Percentiles rank a stretch among this genome's conserved stretches.
Conservation (phyloP, 345 rosid species). For the Trapa incisa region DNA sequence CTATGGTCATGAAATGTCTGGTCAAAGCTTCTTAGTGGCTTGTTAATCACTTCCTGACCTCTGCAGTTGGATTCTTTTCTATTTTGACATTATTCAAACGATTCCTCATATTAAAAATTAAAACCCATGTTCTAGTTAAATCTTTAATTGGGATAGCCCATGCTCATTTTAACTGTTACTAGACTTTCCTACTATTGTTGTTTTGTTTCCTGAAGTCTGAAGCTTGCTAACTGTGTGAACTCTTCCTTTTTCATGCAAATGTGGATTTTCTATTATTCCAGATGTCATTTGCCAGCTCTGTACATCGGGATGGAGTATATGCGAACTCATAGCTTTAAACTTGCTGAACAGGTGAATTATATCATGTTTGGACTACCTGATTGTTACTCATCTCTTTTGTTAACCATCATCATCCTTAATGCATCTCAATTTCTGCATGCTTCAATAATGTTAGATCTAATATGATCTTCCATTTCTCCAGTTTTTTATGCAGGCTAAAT, state of each 20-base stretch:
- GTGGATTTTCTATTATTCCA: slow-evolving; percentile 72
- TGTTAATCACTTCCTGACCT: not conserved
- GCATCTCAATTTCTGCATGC: not conserved
- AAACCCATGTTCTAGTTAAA: not conserved
- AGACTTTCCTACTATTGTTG: not conserved
- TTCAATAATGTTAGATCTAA: not conserved
- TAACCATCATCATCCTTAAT: not conserved
- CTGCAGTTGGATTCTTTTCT: not conserved
- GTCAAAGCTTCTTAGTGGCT: not conserved
- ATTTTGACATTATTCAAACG: not conserved
- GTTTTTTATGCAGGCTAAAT: slow-evolving; percentile 93
- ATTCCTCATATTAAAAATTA: not conserved
- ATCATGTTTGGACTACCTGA: not conserved
- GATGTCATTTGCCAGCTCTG: slow-evolving; percentile 94
- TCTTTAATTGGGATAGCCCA: not conserved
- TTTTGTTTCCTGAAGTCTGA: slow-evolving; percentile 7
- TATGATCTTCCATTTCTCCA: slow-evolving; percentile 13
- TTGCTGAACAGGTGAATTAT: slow-evolving; percentile 78
- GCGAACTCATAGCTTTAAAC: slow-evolving; percentile 94
- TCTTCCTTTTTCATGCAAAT: slow-evolving; percentile 54
- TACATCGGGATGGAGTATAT: slow-evolving; percentile 98
- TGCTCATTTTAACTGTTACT: not conserved
- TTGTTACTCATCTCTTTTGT: not conserved
- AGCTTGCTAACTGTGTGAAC: slow-evolving; percentile 35
- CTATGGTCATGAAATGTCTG: not conserved